Percentiles rank a stretch among this genome's conserved stretches.
These are phyloP conservation scores for Penicillium sclerotiorum DNA, from an alignment of 2,329 filamentous ascomycete species.

Conservation along the genomic window DNA sequence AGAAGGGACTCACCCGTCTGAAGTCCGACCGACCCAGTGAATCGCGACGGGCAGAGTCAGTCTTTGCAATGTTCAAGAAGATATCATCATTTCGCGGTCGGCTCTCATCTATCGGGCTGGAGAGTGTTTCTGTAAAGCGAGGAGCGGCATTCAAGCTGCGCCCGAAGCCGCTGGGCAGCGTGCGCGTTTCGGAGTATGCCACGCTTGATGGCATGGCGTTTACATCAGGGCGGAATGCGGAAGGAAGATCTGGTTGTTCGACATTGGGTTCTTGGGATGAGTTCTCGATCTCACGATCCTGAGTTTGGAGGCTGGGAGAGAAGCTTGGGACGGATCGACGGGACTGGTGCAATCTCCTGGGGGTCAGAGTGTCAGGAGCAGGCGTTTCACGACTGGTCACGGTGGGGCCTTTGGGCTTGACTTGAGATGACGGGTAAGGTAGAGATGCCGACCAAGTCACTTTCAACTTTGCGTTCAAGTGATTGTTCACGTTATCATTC, in stretches of 20 bases:
- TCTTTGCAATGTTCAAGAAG: conserved; percentile 51
- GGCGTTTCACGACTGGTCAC: conserved; percentile 52
- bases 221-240: conserved; percentile 31
- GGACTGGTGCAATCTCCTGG: conserved; percentile 40
- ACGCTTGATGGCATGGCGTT: conserved; percentile 38
- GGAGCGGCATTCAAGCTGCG: conserved; percentile 28
- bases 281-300: neutral
- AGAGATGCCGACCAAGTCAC: no score
- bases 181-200: conserved; percentile 32
- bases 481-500: no score
- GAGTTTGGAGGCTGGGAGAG: conserved; percentile 21
- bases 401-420: conserved; percentile 37
- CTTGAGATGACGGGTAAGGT: neutral
- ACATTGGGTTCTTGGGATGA: conserved; percentile 30
- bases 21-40: conserved; percentile 42
- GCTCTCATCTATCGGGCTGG: conserved; percentile 39
- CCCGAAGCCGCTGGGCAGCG: conserved; percentile 29
- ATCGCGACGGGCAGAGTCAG: conserved; percentile 41
- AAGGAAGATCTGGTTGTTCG: conserved; percentile 22
- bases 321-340: conserved; percentile 35
- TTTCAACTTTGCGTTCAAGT: no score
- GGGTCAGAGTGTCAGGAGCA: conserved; percentile 51
- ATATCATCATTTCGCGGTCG: conserved; percentile 47
- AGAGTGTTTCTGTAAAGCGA: conserved; percentile 25
- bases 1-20: conserved; percentile 38